Evolutionary conservation across 345 rosid species (phyloP), one percentile per base, ranked within the genome.

Genomic region (Ceriops zippeliana): DNA sequence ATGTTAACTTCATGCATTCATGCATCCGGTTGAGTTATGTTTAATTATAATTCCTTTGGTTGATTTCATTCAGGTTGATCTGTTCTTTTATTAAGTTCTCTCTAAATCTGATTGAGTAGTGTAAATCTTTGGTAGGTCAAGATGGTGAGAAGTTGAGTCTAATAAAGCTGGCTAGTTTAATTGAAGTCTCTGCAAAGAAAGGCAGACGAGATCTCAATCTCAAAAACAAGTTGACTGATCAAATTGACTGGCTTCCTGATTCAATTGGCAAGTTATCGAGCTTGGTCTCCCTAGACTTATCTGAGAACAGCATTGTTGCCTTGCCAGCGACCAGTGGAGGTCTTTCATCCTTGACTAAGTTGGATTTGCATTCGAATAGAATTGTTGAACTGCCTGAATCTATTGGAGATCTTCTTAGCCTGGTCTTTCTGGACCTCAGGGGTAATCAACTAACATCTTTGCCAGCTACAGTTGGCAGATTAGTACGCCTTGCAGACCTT

Each of bases 171-270:
- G 96, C 96, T 56, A 91, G 93, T 80, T 78, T 91, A 74, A 89
- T 95, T 70, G 99, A 95, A 71, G 90, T 85, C 34, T 91, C 92
- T 1, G 76, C 91, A 5, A 95, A 90, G 85, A 95, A 90, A 77
- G 91, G 90, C 71, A 85, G 89, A 1, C 80, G 76, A 58, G 98
- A 91, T 75, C 87, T 95, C 73, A 85, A 87, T 72, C 92, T 95
- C 61, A 96, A 85, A 68, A 83, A 80, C 79, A 91, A 82, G 82
- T 74, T 95, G 81, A 88, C 82, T 86, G 96, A 95, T 76, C 89
- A 88, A 68, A 78, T 91, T 10, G 98, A 88, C 19, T 95, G 99
- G 99, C 85, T 95, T 31, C 99, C 99, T 2, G 99, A 90, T 63
- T 95, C 99, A 6, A 72, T 90, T n/a, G 99, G 97, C 57, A 95